A percentile compares a stretch with the other conserved stretches of the same genome.
phyloP scores from a whole-genome alignment of 176 grass and related monocot genomes.

The Aegilops tauschii region DNA sequence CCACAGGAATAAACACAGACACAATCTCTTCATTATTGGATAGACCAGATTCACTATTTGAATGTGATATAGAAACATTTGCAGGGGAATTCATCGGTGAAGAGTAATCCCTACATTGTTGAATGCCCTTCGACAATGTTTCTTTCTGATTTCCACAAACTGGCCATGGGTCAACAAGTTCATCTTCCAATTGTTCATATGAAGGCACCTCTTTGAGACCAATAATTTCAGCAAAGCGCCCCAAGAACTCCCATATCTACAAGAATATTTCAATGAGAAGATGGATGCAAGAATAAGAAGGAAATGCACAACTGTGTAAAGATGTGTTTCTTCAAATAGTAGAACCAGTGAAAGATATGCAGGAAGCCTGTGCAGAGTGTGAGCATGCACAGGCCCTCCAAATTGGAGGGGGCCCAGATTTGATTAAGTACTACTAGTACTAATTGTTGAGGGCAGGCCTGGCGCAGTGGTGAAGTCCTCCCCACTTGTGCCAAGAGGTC shows the following conservation, averaged over 20 bases:
- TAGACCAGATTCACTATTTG: constrained; percentile 52
- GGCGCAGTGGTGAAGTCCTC: no score
- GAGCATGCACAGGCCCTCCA: no score
- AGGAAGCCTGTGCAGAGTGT: no score
- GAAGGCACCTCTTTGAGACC: constrained; percentile 80
- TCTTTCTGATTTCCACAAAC: constrained; percentile 46
- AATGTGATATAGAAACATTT: constrained; percentile 50
- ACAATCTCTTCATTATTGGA: constrained; percentile 50
- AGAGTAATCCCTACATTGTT: constrained; percentile 41
- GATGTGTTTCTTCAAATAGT: constrained; percentile 15
- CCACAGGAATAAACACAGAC: constrained; percentile 65
- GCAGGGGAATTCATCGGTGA: constrained; percentile 41
- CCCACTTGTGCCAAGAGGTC: no score
- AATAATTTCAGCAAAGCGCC: constrained; percentile 73
- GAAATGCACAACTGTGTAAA: constrained; percentile 36
- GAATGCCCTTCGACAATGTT: constrained; percentile 34
- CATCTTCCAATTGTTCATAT: constrained; percentile 87
- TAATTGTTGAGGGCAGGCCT: no score
- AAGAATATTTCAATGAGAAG: constrained; percentile 33
- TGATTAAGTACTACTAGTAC: no score
- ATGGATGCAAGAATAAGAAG: constrained; percentile 24
- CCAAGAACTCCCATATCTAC: constrained; percentile 87
- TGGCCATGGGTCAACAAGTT: constrained; percentile 96
- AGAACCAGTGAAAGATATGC: constrained; percentile 19
- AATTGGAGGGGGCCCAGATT: no score